Evolutionary conservation across 108 stramenopile species (phyloP).

Genomic region (Discostella stelligeroides): DNA sequence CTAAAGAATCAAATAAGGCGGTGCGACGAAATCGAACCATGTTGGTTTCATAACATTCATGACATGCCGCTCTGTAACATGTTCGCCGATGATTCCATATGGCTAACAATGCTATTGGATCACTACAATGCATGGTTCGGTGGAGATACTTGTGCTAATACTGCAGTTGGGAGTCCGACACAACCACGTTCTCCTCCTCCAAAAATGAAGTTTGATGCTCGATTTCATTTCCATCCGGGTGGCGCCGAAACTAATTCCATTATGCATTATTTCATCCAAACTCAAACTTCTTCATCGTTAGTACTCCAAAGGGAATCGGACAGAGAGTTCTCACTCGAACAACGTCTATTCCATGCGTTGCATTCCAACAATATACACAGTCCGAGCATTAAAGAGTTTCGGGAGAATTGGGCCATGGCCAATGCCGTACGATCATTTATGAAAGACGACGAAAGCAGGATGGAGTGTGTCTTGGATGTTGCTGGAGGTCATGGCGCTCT

Average conservation of each 20-base stretch:
- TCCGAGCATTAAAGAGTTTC: constrained; percentile 76
- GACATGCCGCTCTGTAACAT: constrained; percentile 72
- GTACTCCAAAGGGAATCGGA: constrained; percentile 8
- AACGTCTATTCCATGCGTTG: constrained; percentile 68
- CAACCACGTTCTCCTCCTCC: background rate
- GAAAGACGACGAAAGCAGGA: constrained; percentile 25
- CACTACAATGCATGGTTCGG: constrained; percentile 19
- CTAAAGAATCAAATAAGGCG: constrained; percentile 44
- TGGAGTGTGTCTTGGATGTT: constrained; percentile 68
- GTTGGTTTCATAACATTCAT: constrained; percentile 63
- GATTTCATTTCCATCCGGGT: constrained; percentile 70
- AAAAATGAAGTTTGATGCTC: constrained; percentile 58
- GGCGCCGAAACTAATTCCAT: constrained; percentile 66
- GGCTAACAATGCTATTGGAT: constrained; percentile 60
- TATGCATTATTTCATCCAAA: constrained; percentile 63
- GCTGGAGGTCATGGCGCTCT: constrained; percentile 83
- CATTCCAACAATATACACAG: constrained; percentile 56
- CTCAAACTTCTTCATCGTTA: constrained; percentile 5
- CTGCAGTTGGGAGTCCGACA: too few relatives aligned
- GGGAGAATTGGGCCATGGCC: constrained; percentile 70
- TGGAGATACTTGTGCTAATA: too few relatives aligned
- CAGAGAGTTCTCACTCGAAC: constrained; percentile 49
- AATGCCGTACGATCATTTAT: constrained; percentile 60
- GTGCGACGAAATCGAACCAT: constrained; percentile 79
- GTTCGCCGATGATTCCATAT: constrained; percentile 85